Conservation (phyloP, 202 grass and related monocot genomes). For the Schoenoplectus tabernaemontani region DNA sequence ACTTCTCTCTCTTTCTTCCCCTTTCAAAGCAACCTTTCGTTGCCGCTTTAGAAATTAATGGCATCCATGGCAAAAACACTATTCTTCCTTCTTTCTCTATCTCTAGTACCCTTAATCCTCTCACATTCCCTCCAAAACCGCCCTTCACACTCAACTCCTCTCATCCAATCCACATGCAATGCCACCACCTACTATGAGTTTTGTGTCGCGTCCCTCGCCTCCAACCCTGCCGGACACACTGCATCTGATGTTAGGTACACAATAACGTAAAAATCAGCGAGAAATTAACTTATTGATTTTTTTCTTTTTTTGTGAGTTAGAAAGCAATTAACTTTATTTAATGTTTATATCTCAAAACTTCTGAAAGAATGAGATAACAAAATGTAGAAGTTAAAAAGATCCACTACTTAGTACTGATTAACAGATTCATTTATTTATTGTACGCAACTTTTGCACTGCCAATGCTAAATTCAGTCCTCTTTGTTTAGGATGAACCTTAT, state of each 20-base stretch:
- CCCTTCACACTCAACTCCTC: not conserved
- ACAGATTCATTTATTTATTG: too few relatives aligned
- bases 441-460: too few relatives aligned
- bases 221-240: constrained; percentile 44
- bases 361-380: too few relatives aligned
- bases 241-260: constrained; percentile 49
- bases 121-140: not conserved
- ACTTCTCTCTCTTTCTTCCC: not conserved
- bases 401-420: too few relatives aligned
- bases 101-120: not conserved
- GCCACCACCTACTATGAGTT: constrained; percentile 59
- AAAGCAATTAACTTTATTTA: too few relatives aligned
- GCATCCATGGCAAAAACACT: constrained; percentile 14
- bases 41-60: not conserved
- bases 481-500: not conserved
- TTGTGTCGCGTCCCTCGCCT: constrained; percentile 53
- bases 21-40: not conserved
- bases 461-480: not conserved
- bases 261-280: too few relatives aligned
- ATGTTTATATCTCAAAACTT: too few relatives aligned
- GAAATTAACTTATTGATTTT: too few relatives aligned
- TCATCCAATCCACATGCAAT: constrained; percentile 67
- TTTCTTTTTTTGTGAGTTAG: too few relatives aligned
- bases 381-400: too few relatives aligned
- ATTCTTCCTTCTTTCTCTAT: constrained; percentile 15